A percentile compares a stretch with the other conserved stretches of the same genome.
Conservation (phyloP, 1,284 basidiomycete species). For the Cryptococcus jaspeensis region DNA sequence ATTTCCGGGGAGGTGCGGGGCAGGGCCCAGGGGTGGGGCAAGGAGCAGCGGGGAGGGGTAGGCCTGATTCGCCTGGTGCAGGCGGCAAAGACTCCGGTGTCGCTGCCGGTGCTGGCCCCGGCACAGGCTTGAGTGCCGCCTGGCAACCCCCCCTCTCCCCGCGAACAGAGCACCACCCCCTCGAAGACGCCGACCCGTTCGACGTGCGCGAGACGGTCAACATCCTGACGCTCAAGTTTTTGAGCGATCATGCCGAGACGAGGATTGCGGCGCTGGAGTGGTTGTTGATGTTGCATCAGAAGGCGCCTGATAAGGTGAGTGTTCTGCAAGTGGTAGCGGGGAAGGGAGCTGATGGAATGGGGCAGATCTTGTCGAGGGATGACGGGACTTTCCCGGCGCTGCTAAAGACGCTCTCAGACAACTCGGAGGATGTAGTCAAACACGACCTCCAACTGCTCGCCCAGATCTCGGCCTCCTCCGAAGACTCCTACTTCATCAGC, state of each 20-base stretch:
- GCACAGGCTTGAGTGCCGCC: too few species aligned
- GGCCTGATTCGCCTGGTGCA: too few species aligned
- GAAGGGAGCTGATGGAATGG: background rate
- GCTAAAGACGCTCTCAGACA: slow-evolving; percentile 93
- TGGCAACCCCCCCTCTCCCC: background rate
- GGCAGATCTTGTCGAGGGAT: slow-evolving; percentile 87
- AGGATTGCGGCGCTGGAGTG: slow-evolving; percentile 93
- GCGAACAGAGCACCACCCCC: background rate
- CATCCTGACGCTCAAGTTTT: slow-evolving; percentile 85
- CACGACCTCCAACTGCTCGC: slow-evolving; percentile 93
- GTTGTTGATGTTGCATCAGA: slow-evolving; percentile 98
- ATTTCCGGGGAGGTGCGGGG: background rate
- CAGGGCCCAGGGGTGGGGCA: too few species aligned
- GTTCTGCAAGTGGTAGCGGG: background rate
- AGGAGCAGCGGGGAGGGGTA: too few species aligned
- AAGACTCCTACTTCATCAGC: slow-evolving; percentile 90
- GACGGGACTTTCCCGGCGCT: slow-evolving; percentile 95
- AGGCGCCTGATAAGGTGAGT: slow-evolving; percentile 85
- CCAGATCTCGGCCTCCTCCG: slow-evolving; percentile 86
- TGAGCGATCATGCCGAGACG: slow-evolving; percentile 96
- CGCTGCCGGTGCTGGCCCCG: too few species aligned
- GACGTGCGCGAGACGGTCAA: slow-evolving; percentile 92
- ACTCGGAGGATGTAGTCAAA: slow-evolving; percentile 94
- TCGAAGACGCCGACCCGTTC: slow-evolving; percentile 68
- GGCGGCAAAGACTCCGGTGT: too few species aligned